Evolutionary conservation across 139 green algal species (phyloP).

Genomic region (Chlorella sp.): DNA sequence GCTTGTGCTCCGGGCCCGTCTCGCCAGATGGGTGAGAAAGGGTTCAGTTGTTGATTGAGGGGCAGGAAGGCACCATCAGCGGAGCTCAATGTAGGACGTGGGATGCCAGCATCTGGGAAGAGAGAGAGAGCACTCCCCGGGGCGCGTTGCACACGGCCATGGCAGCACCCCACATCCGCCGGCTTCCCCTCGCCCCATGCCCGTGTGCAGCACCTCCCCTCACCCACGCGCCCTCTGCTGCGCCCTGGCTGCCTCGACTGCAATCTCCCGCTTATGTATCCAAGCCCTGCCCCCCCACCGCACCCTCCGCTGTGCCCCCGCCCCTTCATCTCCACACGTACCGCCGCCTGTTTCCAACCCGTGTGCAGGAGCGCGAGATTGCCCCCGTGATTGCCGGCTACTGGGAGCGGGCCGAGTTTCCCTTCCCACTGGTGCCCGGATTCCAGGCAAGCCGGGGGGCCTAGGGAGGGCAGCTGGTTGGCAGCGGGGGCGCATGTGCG

Average conservation of each 20-base stretch:
- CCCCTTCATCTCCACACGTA: neutral
- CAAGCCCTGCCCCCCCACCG: neutral
- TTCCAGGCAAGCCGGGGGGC: constrained; percentile 31
- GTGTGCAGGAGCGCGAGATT: constrained; percentile 84
- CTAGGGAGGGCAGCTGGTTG: neutral
- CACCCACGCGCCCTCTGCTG: neutral
- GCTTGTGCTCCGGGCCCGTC: too few relatives aligned
- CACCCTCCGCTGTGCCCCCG: neutral
- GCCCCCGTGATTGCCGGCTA: constrained; percentile 88
- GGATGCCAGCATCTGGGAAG: too few relatives aligned
- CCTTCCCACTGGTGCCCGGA: constrained; percentile 77
- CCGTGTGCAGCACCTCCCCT: neutral
- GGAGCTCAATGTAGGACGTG: too few relatives aligned
- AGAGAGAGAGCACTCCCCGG: too few relatives aligned
- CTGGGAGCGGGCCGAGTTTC: constrained; percentile 94
- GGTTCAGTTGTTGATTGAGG: too few relatives aligned
- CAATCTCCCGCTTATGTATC: too few relatives aligned
- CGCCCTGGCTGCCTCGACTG: neutral
- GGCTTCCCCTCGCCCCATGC: neutral
- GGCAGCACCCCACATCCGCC: neutral
- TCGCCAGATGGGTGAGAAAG: too few relatives aligned
- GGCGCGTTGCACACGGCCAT: neutral
- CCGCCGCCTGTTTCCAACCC: too few relatives aligned
- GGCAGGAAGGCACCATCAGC: too few relatives aligned
- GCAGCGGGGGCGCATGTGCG: too few relatives aligned